phyloP scores from a whole-genome alignment of 345 rosid species.

The Aquilaria malaccensis region DNA sequence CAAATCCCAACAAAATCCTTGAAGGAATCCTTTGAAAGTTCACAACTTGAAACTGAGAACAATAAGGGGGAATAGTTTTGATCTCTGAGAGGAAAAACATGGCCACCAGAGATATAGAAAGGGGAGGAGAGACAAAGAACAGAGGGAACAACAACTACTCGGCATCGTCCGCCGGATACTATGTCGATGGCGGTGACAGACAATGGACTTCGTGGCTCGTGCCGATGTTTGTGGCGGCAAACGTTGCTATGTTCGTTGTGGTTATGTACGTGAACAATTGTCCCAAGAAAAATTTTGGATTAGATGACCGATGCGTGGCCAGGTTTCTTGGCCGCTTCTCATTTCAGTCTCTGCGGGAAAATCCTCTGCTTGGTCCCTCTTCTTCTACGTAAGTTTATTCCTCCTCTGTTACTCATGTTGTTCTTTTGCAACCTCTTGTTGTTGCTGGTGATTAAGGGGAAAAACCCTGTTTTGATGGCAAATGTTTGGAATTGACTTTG shows the following conservation, averaged over 20 bases:
- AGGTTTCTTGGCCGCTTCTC: constrained; percentile 63
- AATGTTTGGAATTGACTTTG: background rate
- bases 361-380: constrained; percentile 89
- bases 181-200: constrained; percentile 30
- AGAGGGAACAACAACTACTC: constrained; percentile 6
- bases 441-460: background rate
- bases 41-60: background rate
- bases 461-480: too few species aligned
- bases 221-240: constrained; percentile 62
- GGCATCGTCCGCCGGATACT: constrained; percentile 14
- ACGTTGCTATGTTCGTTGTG: constrained; percentile 50
- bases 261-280: constrained; percentile 80
- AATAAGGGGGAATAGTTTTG: too few species aligned
- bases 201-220: constrained; percentile 87
- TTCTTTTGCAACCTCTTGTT: background rate
- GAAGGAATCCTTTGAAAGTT: background rate
- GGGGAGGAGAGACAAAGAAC: constrained; percentile 27
- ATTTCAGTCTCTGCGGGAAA: constrained; percentile 73
- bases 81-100: constrained; percentile 14
- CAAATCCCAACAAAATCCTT: constrained; percentile 13
- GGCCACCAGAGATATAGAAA: constrained; percentile 60
- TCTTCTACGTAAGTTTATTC: constrained; percentile 52
- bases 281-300: constrained; percentile 36
- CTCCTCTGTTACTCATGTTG: background rate
- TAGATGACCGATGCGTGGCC: constrained; percentile 49